These are phyloP conservation scores for Akanthomyces muscarius DNA, from an alignment of 2,329 filamentous ascomycete species.

Conservation along the genomic window DNA sequence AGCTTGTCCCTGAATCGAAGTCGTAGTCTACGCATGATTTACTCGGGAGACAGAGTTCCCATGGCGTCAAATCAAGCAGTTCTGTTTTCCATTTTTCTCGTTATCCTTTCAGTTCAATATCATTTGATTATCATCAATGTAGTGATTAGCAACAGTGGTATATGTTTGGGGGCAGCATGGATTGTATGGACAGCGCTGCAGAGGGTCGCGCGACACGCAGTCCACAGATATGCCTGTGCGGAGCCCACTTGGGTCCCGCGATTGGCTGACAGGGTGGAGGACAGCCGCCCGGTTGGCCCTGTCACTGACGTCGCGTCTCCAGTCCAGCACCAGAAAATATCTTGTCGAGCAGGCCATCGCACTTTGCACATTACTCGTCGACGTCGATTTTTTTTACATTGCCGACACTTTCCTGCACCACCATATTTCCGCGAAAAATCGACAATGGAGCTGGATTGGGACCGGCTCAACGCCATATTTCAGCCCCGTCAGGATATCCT, in stretches of 20 bases:
- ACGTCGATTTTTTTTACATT: neutral
- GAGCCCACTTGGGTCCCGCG: neutral
- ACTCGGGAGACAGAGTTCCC: too few species aligned
- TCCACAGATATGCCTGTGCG: neutral
- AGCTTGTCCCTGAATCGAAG: too few species aligned
- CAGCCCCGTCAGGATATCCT: slow-evolving; percentile 54
- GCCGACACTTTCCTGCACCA: neutral
- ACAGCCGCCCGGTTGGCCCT: neutral
- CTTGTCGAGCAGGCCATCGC: neutral
- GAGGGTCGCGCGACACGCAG: neutral
- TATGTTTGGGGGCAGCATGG: too few species aligned
- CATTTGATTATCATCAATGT: too few species aligned
- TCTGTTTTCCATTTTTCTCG: too few species aligned
- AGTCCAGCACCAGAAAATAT: slow-evolving; percentile 2
- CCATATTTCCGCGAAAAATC: slow-evolving; percentile 29
- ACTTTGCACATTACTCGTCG: neutral
- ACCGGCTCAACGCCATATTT: slow-evolving; percentile 51
- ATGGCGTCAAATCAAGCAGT: too few species aligned
- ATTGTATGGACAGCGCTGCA: neutral
- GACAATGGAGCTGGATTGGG: slow-evolving; percentile 43
- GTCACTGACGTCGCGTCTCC: slow-evolving; percentile 14
- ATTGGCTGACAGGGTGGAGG: neutral
- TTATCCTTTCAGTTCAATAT: too few species aligned
- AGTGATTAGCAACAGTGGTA: too few species aligned
- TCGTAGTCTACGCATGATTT: too few species aligned